Base-by-base conservation (phyloP, 257 asterid genomes). In the Petunia secreta region DNA sequence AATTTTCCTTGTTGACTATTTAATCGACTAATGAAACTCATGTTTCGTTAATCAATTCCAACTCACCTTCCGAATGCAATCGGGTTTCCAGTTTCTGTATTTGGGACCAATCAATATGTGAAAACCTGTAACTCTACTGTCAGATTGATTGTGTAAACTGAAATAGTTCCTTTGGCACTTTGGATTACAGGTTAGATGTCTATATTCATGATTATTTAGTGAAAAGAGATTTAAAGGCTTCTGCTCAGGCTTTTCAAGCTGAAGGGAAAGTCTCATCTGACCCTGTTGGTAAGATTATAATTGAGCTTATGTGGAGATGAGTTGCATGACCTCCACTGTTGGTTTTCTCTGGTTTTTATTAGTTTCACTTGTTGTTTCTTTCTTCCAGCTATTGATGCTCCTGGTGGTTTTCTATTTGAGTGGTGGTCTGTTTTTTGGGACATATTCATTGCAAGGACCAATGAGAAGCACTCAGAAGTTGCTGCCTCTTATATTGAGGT, bases 361-460 rank as follows among this genome's bases (percentile, higher is more conserved):
- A 68, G 75, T 55, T 85, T 36, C 84, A 75, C 5, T 43, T 75
- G 46, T 65, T 9, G 67, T 25, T 77, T 50, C 59, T 7, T 10
- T 83, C 62, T 79, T 87, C 82, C 93, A 96, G 99, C 99, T 77
- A 96, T 96, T 25, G 99, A 96, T 89, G 99, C 99, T 69, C 99
- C 99, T 41, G 99, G 99, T 79, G 99, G 99, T 39, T 96, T 96
- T 86, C 93, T 96, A 50, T 96, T 96, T 38, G 99, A 96, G 79
- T 96, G 99, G 98, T 96, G 99, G 99, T 96, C 99, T 0, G 99
- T 96, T 41, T 96, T 96, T 80, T 96, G 99, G 99, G 99, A 96
- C 86, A 96, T 96, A 83, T 96, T 96, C 59, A 96, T 96, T 75
- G 99, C 98, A 39, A 86, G 99, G 92, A 96, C 98, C 52, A 96